Conservation (phyloP, 495 filamentous ascomycete species). For the Aspergillus mulundensis region DNA sequence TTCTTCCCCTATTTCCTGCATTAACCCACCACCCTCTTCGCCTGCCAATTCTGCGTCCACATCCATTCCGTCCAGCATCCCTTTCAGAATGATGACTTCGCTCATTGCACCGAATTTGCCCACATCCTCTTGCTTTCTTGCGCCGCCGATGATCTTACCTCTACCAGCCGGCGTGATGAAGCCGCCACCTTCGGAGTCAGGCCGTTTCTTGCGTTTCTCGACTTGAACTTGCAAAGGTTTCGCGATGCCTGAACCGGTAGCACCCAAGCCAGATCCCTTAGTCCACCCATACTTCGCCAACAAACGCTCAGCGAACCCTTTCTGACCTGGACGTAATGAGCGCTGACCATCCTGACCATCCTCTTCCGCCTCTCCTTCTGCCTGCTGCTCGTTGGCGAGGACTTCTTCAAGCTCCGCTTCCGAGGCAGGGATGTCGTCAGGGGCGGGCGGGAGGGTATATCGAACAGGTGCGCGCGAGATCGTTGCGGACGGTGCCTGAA, state of each 20-base stretch:
- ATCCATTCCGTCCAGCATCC: slow-evolving; percentile 81
- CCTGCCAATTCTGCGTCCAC: slow-evolving; percentile 60
- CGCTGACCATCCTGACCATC: slow-evolving; percentile 45
- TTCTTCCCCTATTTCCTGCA: slow-evolving; percentile 93
- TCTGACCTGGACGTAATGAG: slow-evolving; percentile 70
- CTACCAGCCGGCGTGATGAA: slow-evolving; percentile 64
- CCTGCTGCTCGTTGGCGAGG: slow-evolving; percentile 48
- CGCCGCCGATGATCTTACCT: slow-evolving; percentile 75
- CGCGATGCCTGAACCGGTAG: slow-evolving; percentile 72
- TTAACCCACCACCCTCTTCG: slow-evolving; percentile 58
- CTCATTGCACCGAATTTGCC: slow-evolving; percentile 71
- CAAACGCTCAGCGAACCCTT: slow-evolving; percentile 78
- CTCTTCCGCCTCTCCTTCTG: slow-evolving; percentile 41
- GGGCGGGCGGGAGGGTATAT: slow-evolving; percentile 63
- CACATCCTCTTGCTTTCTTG: slow-evolving; percentile 44
- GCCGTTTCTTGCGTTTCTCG: slow-evolving; percentile 74
- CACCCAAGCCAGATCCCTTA: slow-evolving; percentile 81
- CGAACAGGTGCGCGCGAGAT: slow-evolving; percentile 87
- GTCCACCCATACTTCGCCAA: slow-evolving; percentile 93
- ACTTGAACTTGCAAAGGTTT: slow-evolving; percentile 77
- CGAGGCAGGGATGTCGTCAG: slow-evolving; percentile 51
- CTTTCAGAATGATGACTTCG: slow-evolving; percentile 70
- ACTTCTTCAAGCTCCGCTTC: slow-evolving; percentile 54
- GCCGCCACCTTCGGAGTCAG: slow-evolving; percentile 75
- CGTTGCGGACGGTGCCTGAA: slow-evolving; percentile 46